phyloP scores from a whole-genome alignment of 2,329 filamentous ascomycete genomes.

The Nannizziopsis barbatae region DNA sequence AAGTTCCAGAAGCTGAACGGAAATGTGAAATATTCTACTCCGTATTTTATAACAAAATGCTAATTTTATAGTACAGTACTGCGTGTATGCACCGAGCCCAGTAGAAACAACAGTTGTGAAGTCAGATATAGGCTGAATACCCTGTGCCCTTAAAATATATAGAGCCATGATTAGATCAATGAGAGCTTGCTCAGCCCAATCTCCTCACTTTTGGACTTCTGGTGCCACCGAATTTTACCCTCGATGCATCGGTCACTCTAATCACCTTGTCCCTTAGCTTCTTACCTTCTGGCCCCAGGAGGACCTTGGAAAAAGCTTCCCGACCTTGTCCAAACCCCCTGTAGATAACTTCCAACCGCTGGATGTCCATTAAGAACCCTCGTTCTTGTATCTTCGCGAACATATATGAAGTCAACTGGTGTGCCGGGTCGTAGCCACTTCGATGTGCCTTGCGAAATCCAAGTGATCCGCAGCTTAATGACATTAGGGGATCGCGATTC shows the following conservation, averaged over 20 bases:
- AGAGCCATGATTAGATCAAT: no score
- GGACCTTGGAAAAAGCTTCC: slow-evolving; percentile 79
- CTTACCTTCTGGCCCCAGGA: slow-evolving; percentile 76
- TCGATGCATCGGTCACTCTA: slow-evolving; percentile 73
- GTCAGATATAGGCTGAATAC: no score
- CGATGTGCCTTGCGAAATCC: slow-evolving; percentile 79
- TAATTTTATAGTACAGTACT: no score
- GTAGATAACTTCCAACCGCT: slow-evolving; percentile 65
- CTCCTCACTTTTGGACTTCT: slow-evolving; percentile 76
- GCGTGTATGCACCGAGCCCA: no score
- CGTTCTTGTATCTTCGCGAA: slow-evolving; percentile 75
- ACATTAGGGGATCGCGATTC: slow-evolving; percentile 66
- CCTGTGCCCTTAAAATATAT: no score
- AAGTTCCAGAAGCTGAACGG: no score
- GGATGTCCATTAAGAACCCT: slow-evolving; percentile 64
- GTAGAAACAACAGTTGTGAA: no score
- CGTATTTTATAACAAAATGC: no score
- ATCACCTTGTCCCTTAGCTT: slow-evolving; percentile 62
- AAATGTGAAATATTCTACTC: no score
- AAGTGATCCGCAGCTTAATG: slow-evolving; percentile 71
- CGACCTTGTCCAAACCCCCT: slow-evolving; percentile 78
- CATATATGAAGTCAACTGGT: slow-evolving; percentile 75
- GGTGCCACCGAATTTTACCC: slow-evolving; percentile 89
- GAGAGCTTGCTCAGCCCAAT: slow-evolving; percentile 45
- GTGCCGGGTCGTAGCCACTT: slow-evolving; percentile 78